phyloP scores from a whole-genome alignment of 768 basidiomycete genomes.

The Rhodotorula babjevae region DNA sequence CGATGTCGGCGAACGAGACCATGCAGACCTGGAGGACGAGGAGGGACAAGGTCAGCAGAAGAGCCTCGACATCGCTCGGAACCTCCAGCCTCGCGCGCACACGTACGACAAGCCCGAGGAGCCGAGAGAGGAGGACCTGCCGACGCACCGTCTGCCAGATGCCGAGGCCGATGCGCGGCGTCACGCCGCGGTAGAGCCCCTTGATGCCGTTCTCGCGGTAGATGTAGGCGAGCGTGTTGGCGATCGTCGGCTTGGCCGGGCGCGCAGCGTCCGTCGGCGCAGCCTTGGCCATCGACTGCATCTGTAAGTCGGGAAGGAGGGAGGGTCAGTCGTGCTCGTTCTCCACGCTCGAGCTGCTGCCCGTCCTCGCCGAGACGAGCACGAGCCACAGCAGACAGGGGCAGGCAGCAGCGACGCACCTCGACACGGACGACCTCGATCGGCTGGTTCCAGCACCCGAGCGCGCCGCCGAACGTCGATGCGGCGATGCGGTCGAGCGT shows the following conservation, averaged over 20 bases:
- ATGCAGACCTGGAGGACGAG: slow-evolving; percentile 64
- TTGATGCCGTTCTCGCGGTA: slow-evolving; percentile 95
- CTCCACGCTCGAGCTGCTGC: too few relatives aligned
- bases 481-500: slow-evolving; percentile 81
- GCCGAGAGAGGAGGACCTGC: neutral
- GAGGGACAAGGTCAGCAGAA: neutral
- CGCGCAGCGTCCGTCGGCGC: slow-evolving; percentile 59
- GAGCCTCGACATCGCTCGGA: too few relatives aligned
- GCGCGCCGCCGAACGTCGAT: slow-evolving; percentile 75
- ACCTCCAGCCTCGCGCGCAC: too few relatives aligned
- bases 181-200: slow-evolving; percentile 94
- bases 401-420: slow-evolving; percentile 51
- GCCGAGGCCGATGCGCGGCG: slow-evolving; percentile 90
- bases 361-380: neutral
- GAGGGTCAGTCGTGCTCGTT: too few relatives aligned
- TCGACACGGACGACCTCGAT: slow-evolving; percentile 79
- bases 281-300: slow-evolving; percentile 96
- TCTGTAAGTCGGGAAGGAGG: slow-evolving; percentile 56
- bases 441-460: slow-evolving; percentile 89
- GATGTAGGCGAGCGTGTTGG: slow-evolving; percentile 79
- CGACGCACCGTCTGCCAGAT: slow-evolving; percentile 74
- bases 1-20: slow-evolving; percentile 96
- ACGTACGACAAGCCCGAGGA: neutral
- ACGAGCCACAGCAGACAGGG: neutral
- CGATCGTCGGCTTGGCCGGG: slow-evolving; percentile 83